A percentile compares a stretch with the other conserved stretches of the same genome.
These are phyloP conservation scores for Blumeriella jaapii DNA, from an alignment of 2,329 filamentous ascomycete genomes.

Conservation along the genomic window DNA sequence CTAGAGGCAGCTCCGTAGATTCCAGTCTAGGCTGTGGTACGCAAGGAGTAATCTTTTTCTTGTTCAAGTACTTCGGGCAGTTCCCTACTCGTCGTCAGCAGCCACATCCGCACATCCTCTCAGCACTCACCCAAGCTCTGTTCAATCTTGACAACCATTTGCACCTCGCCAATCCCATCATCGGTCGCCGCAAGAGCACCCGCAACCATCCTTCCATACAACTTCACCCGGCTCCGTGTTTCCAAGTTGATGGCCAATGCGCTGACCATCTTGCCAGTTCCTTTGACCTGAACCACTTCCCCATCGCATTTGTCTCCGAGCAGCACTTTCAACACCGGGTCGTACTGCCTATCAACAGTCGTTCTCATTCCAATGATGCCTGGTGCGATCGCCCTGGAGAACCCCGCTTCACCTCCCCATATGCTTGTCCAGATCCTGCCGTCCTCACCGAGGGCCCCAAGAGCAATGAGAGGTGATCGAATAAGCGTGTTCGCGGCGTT, in stretches of 20 bases:
- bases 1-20: slow-evolving; percentile 31
- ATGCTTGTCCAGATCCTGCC: slow-evolving; percentile 65
- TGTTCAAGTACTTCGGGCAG: slow-evolving; percentile 80
- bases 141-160: slow-evolving; percentile 56
- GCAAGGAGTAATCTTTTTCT: slow-evolving; percentile 49
- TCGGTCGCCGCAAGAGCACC: slow-evolving; percentile 38
- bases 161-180: slow-evolving; percentile 26
- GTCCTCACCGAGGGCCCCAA: slow-evolving; percentile 58
- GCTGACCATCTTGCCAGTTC: slow-evolving; percentile 42
- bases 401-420: slow-evolving; percentile 63
- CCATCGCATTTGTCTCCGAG: slow-evolving; percentile 38
- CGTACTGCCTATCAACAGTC: slow-evolving; percentile 46
- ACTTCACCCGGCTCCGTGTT: slow-evolving; percentile 59
- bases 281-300: slow-evolving; percentile 28
- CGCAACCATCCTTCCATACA: slow-evolving; percentile 58
- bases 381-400: slow-evolving; percentile 50
- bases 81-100: slow-evolving; percentile 41
- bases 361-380: slow-evolving; percentile 53
- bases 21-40: slow-evolving; percentile 41
- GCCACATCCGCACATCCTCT: not conserved
- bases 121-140: slow-evolving; percentile 46
- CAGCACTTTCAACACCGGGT: slow-evolving; percentile 59
- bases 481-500: slow-evolving; percentile 50
- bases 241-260: slow-evolving; percentile 53
- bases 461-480: slow-evolving; percentile 54